Evolutionary conservation across 352 stramenopile species (phyloP), one percentile per base, ranked within the genome.

Genomic region (Pythium phragmitis): DNA sequence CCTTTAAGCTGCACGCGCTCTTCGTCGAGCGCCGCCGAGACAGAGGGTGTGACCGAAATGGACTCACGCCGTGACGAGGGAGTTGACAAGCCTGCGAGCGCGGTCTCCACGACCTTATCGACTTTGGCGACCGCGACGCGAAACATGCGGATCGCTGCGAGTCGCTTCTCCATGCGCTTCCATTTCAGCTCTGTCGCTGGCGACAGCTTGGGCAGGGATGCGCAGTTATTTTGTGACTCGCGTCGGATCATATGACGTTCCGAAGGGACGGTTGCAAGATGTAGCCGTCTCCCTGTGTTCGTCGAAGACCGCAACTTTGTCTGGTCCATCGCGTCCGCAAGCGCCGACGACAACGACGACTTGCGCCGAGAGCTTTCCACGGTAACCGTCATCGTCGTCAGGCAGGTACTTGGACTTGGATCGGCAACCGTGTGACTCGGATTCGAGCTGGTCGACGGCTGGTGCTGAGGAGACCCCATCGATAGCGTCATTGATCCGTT

Each of bases 131-230:
- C 41, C 4, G 53, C 55, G 1, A 68, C 60, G 13, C 21, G 21
- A 63, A 66, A 65, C 60, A 73, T 68, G 21, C 66, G 66, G 21
- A 73, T 61, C 0, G 54, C 66, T 1, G 66, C 53, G 16, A 73
- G 50, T n/a, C 55, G 55, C 30, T 73, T 73, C 43, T 66, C 66
- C 37, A 68, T 39, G 23, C 39, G 41, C 26, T 59, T 57, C 66
- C 66, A 73, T 11, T 49, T 43, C 9, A 65, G 41, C 55, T 73
- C 52, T 0, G 60, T 61, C 19, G 60, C 43, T 3, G 59, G 30
- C 1, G 65, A 67, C 11, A 67, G 26, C 33, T 60, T 67, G 8
- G 64, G 52, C 11, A 71, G 19, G 5, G 17, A 4, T 4, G 17
- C 9, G 6, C 23, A 23, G 4, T 33, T 41, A 23, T 39, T 36